Evolutionary conservation across 306 rosid genomes (phyloP), one percentile per base, ranked within the genome.

Genomic region (Inga laurina): DNA sequence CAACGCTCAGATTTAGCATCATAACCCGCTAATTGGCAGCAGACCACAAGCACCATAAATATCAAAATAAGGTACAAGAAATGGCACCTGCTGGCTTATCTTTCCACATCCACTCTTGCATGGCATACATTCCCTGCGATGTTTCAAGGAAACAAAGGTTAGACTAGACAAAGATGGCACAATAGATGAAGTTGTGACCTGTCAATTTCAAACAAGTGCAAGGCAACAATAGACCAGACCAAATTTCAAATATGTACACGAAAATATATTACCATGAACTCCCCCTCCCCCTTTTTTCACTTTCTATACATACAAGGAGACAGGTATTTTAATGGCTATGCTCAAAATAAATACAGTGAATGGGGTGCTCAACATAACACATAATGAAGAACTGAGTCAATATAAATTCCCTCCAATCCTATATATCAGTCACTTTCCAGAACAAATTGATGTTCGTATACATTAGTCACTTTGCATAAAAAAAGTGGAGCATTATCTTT

Each of bases 81-180:
- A 22, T n/a, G 71, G 76, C 84, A 93, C 97, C 99, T 91, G 99
- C 69, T 43, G 91, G 92, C 76, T 91, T 91, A 85, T 88, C 90
- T 89, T 95, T 90, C 98, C 96, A 93, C 90, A 89, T 93, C 94
- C 92, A 87, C 59, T 93, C 98, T 78, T 88, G 98, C 61, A 89
- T 69, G 75, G 90, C 79, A 80, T 88, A 89, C 79, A 86, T 83
- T 65, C 95, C 98, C 95, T 92, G 90, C 71, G 76, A 75, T 35
- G 82, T 75, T 85, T 69, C 70, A 39, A 61, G 78, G 57, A 79
- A 73, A 81, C 18, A 62, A 44, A 21, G 57, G 57, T 83, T 61
- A 85, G 82, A 78, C 70, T 39, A 18, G 57, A 74, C 34, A 32
- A 43, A 56, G 62, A 52, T 19, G 4, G 66, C 18, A 68, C 61